Base-by-base conservation (phyloP, 73 alveolate genomes). In the Stentor roeselii region DNA sequence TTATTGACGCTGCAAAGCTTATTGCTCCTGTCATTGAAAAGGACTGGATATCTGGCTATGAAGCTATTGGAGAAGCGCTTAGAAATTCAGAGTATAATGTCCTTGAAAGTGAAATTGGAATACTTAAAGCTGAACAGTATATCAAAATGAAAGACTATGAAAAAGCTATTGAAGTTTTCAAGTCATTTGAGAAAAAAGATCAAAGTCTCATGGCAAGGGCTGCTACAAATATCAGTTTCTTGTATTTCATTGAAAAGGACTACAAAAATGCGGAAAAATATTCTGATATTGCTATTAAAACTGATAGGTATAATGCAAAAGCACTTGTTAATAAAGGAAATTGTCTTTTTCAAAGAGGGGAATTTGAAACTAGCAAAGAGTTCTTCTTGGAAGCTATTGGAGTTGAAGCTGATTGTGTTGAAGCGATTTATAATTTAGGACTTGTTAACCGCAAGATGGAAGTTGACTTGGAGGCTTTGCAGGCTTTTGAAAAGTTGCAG, bases 371-470 rank as follows among this genome's bases (percentile, higher is more conserved):
- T 75, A 97, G 99, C 37, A 98, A 98, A 85, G 99, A 98, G 88
- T 95, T 95, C 84, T 98, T 95, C 91, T 92, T 98, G 40, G 99
- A 98, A 90, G 99, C 99, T 35, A 98, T 98, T 59, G 99, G 99
- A 31, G 99, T 98, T 3, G 99, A 98, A 86, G 99, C 99, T 59
- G 99, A 98, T 83, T 98, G 99, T 84, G 95, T 98, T n/a, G 99
- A 98, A 87, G 99, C 99, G 38, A 95, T 98, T 89, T 98, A 97
- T 94, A 98, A 98, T 92, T 94, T 98, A 41, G 99, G 99, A 34
- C 93, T 97, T 88, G 99, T 78, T 1, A 60, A 94, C 86, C 92
- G 91, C 82, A 84, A 95, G 60, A 88, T 96, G 89, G 96, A 91
- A 59, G 90, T 90, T 58, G 90, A 86, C 77, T 92, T 92, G 84